Conservation (phyloP, 148 eudicot species). For the Rhododendron henanense region DNA sequence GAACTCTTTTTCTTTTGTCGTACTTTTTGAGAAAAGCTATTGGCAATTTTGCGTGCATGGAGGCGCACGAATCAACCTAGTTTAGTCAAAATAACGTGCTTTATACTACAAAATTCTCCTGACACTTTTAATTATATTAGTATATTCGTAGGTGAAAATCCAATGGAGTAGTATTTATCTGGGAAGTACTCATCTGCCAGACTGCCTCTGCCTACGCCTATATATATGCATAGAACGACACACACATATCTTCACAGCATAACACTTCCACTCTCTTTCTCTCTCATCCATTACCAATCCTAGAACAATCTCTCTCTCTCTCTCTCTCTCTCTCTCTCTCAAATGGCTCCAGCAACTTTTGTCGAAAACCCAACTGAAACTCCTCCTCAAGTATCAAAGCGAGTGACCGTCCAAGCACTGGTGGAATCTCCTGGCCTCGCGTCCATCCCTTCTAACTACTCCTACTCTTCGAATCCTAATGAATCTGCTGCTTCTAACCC, state of each 20-base stretch:
- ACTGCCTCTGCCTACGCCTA: background rate
- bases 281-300: background rate
- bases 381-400: background rate
- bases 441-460: constrained; percentile 8
- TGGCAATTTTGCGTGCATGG: too few relatives aligned
- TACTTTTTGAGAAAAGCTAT: too few relatives aligned
- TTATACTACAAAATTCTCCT: too few relatives aligned
- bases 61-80: too few relatives aligned
- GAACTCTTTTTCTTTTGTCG: background rate
- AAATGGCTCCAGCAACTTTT: background rate
- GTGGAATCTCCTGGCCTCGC: constrained; percentile 11
- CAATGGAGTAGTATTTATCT: background rate
- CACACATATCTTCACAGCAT: background rate
- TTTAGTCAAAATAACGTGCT: too few relatives aligned
- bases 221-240: background rate
- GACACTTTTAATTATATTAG: too few relatives aligned
- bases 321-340: background rate
- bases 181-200: background rate
- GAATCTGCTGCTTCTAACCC: background rate
- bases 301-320: background rate
- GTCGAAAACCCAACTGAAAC: background rate
- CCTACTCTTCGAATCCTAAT: background rate
- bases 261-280: background rate
- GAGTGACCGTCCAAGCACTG: constrained; percentile 2
- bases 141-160: too few relatives aligned